Base-by-base conservation (phyloP, 208 protist species). In the Acanthamoeba castellanii region DNA sequence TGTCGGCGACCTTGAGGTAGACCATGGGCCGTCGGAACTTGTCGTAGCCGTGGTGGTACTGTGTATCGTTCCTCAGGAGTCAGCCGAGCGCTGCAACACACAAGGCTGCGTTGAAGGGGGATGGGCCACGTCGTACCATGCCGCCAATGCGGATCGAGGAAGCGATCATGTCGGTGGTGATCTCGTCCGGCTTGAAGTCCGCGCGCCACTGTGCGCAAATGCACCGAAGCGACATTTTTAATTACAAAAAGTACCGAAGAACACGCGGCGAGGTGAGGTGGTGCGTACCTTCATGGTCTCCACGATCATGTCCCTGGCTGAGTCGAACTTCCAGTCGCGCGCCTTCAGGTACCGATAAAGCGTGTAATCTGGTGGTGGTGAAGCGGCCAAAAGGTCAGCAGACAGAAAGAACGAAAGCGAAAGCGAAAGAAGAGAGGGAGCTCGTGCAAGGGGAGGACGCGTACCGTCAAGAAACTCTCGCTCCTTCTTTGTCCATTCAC, bases 1-100 rank as follows among this genome's bases (percentile, higher is more conserved):
- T 76, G 59, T 68, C 64, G 25, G 55, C 64, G 25, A 92, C 87
- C 87, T 92, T 92, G 34, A 92, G 61, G 87, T 92, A 92, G 42
- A 92, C 42, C 61, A 76, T 76, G 1, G 87, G 87, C 13, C 87
- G 55, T 52, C 61, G 34, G 37, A 55, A 74, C 61, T 32, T 70
- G 87, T 92, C 87, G n/a, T 92, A 76, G 42, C 64, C 64, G 37
- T 92, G 64, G 87, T 92, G 87, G 59, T 92, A 92, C 87, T 76
- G 66, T 32, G 30, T 20, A 8, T 74, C 11, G 66, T n/a, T 9
- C 64, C 18, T 27, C 66, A 22, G 0, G 30, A n/a, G 18, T 70
- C 61, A 70, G 61, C 16, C 25, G 25, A 25, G 61, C 11, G 61
- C n/a, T 4, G 18, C 8, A 70, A 70, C 45, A 47, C 45, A 47